Conservation (phyloP, 164 flowering plant genomes). For the Nelumbo lutea region DNA sequence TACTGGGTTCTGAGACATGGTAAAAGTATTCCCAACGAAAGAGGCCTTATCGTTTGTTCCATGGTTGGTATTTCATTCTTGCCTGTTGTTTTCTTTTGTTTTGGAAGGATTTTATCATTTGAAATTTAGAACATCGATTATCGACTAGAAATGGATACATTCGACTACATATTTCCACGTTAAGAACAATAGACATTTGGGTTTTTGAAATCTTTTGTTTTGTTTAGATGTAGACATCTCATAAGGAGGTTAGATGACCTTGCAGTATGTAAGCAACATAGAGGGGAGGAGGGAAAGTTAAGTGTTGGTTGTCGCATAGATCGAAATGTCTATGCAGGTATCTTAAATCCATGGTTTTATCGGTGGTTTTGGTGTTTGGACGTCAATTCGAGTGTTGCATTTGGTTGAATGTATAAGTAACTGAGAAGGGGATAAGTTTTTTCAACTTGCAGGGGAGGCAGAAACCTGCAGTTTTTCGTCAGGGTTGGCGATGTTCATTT, state of each 20-base stretch:
- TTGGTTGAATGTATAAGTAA: background rate
- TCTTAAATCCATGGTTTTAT: no score
- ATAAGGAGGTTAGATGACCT: background rate
- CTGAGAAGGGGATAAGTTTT: no score
- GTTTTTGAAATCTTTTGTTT: background rate
- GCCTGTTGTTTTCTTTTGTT: background rate
- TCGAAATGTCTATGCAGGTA: no score
- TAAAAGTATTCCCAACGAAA: conserved; percentile 88
- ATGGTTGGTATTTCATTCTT: conserved; percentile 36
- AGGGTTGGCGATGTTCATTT: conserved; percentile 1
- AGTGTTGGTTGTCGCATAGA: no score
- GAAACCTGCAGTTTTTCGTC: background rate
- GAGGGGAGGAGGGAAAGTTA: no score
- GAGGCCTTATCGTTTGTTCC: conserved; percentile 78
- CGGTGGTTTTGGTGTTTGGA: no score
- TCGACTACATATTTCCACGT: background rate
- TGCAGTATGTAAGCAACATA: no score
- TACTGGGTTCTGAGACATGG: conserved; percentile 95
- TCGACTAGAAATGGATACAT: background rate
- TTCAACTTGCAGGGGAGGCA: no score
- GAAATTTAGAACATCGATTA: background rate
- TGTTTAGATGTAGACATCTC: background rate
- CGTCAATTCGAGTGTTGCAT: no score
- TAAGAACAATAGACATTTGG: background rate
- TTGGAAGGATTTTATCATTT: background rate